Conservation (phyloP, 768 basidiomycete genomes). For the Tulasnella sp. region DNA sequence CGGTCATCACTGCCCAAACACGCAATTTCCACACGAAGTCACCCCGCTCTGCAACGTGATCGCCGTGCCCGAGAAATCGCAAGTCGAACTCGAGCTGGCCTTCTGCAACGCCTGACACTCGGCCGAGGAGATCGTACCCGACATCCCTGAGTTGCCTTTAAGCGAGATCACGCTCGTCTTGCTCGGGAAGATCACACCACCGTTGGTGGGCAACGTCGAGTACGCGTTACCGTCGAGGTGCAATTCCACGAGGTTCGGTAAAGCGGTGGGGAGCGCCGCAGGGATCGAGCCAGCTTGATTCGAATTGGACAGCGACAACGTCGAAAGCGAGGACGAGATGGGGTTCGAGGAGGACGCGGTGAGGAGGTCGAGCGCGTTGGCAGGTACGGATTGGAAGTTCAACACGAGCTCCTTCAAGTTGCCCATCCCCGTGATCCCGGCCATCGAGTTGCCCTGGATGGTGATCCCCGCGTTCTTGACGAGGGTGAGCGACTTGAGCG, state of each 20-base stretch:
- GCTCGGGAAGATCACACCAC: neutral
- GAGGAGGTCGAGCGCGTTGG: constrained; percentile 27
- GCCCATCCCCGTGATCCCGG: neutral
- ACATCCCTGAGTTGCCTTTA: neutral
- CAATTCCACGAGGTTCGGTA: constrained; percentile 4
- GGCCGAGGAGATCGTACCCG: neutral
- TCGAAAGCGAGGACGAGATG: constrained; percentile 22
- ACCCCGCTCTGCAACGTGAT: neutral
- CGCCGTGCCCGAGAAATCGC: constrained; percentile 2
- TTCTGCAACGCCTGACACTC: neutral
- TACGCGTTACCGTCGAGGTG: constrained; percentile 14
- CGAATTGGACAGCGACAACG: constrained; percentile 20
- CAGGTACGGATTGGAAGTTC: constrained; percentile 24
- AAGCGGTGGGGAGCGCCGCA: neutral
- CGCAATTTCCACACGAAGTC: neutral
- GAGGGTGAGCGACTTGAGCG: constrained; percentile 8
- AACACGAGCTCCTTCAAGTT: neutral
- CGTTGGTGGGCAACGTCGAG: constrained; percentile 5
- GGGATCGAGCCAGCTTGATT: constrained; percentile 10
- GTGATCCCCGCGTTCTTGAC: constrained; percentile 6
- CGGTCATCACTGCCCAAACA: neutral
- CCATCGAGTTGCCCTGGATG: neutral
- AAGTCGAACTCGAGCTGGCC: neutral
- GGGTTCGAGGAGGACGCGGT: constrained; percentile 16
- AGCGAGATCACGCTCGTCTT: neutral